Evolutionary conservation across 2,329 filamentous ascomycete genomes (phyloP), one percentile per base, ranked within the genome.

Genomic region (Ascochyta fabae): DNA sequence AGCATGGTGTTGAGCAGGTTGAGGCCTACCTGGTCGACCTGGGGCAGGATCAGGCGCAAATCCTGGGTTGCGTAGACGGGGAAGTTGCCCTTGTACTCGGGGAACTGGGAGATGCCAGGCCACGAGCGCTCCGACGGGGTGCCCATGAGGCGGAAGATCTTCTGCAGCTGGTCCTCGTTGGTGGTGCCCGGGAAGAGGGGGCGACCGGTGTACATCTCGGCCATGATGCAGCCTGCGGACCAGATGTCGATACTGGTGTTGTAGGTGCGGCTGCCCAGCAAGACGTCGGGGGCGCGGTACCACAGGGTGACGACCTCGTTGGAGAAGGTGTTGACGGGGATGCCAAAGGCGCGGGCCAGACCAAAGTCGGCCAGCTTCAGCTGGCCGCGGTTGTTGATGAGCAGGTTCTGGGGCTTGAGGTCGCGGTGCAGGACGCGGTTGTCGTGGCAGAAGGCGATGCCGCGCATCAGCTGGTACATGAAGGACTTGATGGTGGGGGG

Each of bases 221-320:
- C 95, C 95, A 99, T 98, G 81, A 99, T 99, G 77, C 95, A 99
- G 53, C 95, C 95, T 6, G 95, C 95, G 6, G 92, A 96, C 95
- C 95, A 99, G 74, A 99, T 98, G 72, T 99, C 95, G 75, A 99
- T 98, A 78, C 92, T 96, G n/a, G 95, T 99, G 79, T 96, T 99
- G 81, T 99, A 99, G 22, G 95, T 98, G 63, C 95, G 84, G 69
- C 90, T 95, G 48, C 95, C 95, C 41, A 99, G 85, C 47, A 99
- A 84, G 42, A 99, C 95, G 69, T 99, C 95, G 0, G 95, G 95
- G 0, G 95, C 95, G 39, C 95, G 90, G 76, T 99, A 99, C 94
- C 94, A 98, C 16, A 98, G 83, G 0, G 95, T 98, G 39, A 98
- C 94, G 54, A 98, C 94, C 78, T 98, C 94, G 76, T 98, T 98